Base-by-base conservation (phyloP, 2,329 filamentous ascomycete species). In the Cercospora sojina region DNA sequence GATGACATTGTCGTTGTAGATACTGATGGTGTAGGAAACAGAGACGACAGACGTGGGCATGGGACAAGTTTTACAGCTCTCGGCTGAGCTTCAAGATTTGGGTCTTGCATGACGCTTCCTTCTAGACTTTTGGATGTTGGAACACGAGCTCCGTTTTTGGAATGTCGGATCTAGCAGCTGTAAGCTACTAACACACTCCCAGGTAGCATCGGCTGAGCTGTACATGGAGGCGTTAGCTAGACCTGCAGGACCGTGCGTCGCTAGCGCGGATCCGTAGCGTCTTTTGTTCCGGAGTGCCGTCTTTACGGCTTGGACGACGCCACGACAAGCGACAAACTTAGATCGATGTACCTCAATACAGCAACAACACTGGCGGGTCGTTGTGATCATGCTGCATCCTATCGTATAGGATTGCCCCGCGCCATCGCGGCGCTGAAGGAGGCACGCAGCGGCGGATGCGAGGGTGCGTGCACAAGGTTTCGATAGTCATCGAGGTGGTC, bases 1-100 rank as follows among this genome's bases (percentile, higher is more conserved):
- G 63, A 64, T n/a, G 66, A 64, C 66, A 68, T 68, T 16, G 58
- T 49, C 38, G 7, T 41, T 43, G n/a, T 13, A 18, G 20, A 20
- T 23, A 2, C 23, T 59, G 29, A 32, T 64, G 20, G 9, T 2
- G 53, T 32, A 4, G 16, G 20, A 16, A 29, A 10, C 10, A 60
- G 4, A 35, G 16, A 57, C 51, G 29, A 35, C 16, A 27, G 13
- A 23, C 23, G 25, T 38, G 53, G 43, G 55, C 18, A 31, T 2
- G 10, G 23, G 10, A 29, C n/a, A 49, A 35, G 55, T 63, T 59
- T 63, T 60, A 51, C 41, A 61, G 31, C 47, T 47, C 13, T 35
- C 20, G 31, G 20, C 41, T 35, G 32, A 47, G 32, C 47, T 27
- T 20, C 47, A 38, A 27, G 6, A 29, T 18, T 62, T 38, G 8